Conservation (phyloP, 2,329 filamentous ascomycete genomes). For the Blumeriella jaapii region DNA sequence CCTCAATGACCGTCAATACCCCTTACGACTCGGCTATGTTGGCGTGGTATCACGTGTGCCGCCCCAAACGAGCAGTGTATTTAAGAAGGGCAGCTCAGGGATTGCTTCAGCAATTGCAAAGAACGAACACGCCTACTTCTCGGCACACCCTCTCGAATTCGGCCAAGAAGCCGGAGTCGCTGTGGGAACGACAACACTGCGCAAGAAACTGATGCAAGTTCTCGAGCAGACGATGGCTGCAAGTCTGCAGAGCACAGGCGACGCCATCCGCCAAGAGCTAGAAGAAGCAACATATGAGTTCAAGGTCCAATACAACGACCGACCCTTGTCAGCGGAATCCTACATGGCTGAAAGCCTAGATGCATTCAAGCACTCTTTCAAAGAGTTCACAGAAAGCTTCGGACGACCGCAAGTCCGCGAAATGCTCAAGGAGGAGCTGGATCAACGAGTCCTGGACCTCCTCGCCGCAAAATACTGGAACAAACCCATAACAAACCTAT, state of each 20-base stretch:
- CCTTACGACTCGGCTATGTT: slow-evolving; percentile 87
- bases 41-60: slow-evolving; percentile 85
- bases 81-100: slow-evolving; percentile 71
- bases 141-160: slow-evolving; percentile 69
- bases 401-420: slow-evolving; percentile 81
- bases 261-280: slow-evolving; percentile 87
- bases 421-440: slow-evolving; percentile 81
- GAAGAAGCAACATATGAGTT: slow-evolving; percentile 97
- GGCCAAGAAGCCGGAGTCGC: slow-evolving; percentile 59
- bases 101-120: slow-evolving; percentile 71
- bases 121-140: slow-evolving; percentile 84
- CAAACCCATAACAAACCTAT: slow-evolving; percentile 79
- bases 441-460: slow-evolving; percentile 88
- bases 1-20: slow-evolving; percentile 82
- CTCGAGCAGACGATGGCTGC: slow-evolving; percentile 95
- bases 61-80: slow-evolving; percentile 48
- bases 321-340: slow-evolving; percentile 86
- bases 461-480: slow-evolving; percentile 96
- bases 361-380: slow-evolving; percentile 95
- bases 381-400: slow-evolving; percentile 81
- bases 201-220: slow-evolving; percentile 94
- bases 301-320: slow-evolving; percentile 98
- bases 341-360: slow-evolving; percentile 93
- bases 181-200: slow-evolving; percentile 75
- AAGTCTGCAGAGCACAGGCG: slow-evolving; percentile 77